Evolutionary conservation across 1,284 basidiomycete genomes (phyloP).

Genomic region (Marasmius fiardii): DNA sequence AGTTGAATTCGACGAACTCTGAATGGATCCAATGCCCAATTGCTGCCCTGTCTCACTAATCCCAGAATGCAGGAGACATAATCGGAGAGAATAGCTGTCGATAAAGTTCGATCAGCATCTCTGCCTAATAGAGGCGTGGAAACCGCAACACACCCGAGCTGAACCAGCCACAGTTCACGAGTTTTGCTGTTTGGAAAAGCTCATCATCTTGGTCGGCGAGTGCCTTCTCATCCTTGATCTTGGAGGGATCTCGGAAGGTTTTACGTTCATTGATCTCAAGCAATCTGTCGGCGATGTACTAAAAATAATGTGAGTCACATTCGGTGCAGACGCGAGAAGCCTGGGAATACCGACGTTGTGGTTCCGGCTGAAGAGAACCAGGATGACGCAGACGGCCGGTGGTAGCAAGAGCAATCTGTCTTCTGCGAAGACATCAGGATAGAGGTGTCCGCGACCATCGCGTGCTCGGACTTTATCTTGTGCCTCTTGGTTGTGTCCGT

Average conservation of each 20-base stretch:
- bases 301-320: neutral
- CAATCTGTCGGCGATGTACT: constrained; percentile 80
- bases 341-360: constrained; percentile 60
- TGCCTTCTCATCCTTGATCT: constrained; percentile 31
- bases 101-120: neutral
- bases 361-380: constrained; percentile 80
- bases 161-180: constrained; percentile 80
- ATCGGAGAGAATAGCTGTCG: constrained; percentile 62
- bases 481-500: constrained; percentile 63
- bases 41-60: constrained; percentile 63
- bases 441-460: constrained; percentile 63
- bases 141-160: constrained; percentile 39
- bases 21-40: constrained; percentile 71
- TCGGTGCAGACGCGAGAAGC: constrained; percentile 3
- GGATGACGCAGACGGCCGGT: constrained; percentile 67
- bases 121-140: neutral
- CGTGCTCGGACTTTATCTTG: constrained; percentile 61
- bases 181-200: constrained; percentile 75
- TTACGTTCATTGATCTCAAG: constrained; percentile 77
- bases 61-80: constrained; percentile 77
- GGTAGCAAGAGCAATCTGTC: constrained; percentile 79
- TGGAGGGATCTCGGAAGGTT: constrained; percentile 51
- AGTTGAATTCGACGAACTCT: too few species aligned
- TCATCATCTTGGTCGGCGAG: constrained; percentile 70
- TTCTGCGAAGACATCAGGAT: constrained; percentile 74